Evolutionary conservation across 2,329 filamentous ascomycete genomes (phyloP).

Genomic region (Xylogone sp.): DNA sequence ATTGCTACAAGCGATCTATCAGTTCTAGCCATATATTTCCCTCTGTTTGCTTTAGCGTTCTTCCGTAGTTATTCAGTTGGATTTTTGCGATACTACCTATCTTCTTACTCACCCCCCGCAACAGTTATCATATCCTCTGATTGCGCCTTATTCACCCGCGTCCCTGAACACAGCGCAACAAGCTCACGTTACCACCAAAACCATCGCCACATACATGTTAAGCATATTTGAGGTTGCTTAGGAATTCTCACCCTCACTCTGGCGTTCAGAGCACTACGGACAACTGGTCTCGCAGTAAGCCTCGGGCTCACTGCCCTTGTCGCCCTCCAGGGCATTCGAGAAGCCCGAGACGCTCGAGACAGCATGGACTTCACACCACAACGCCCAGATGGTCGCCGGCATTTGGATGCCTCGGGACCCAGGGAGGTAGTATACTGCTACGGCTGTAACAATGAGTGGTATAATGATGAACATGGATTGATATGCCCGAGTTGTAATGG

Average conservation of each 20-base stretch:
- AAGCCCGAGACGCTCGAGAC: slow-evolving; percentile 18
- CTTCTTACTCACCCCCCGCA: neutral
- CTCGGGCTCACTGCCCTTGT: slow-evolving; percentile 55
- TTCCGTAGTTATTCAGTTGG: too few species aligned
- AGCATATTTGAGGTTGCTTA: neutral
- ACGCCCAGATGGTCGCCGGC: slow-evolving; percentile 20
- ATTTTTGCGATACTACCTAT: too few species aligned
- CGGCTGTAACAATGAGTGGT: slow-evolving; percentile 77
- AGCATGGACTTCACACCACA: slow-evolving; percentile 21
- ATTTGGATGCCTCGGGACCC: slow-evolving; percentile 46
- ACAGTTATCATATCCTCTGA: neutral
- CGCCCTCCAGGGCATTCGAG: slow-evolving; percentile 46
- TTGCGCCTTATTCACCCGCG: neutral
- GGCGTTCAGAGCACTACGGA: slow-evolving; percentile 53
- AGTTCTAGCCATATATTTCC: neutral
- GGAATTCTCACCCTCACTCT: slow-evolving; percentile 34
- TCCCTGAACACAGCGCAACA: neutral
- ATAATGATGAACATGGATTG: slow-evolving; percentile 63
- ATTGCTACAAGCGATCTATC: neutral
- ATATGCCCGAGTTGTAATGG: slow-evolving; percentile 73
- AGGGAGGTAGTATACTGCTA: slow-evolving; percentile 85
- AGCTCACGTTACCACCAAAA: neutral
- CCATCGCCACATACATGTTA: neutral
- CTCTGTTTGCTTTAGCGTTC: too few species aligned
- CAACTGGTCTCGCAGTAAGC: slow-evolving; percentile 51